Evolutionary conservation across 768 basidiomycete species (phyloP), one percentile per base, ranked within the genome.

Genomic region (Amanita fuliginea): DNA sequence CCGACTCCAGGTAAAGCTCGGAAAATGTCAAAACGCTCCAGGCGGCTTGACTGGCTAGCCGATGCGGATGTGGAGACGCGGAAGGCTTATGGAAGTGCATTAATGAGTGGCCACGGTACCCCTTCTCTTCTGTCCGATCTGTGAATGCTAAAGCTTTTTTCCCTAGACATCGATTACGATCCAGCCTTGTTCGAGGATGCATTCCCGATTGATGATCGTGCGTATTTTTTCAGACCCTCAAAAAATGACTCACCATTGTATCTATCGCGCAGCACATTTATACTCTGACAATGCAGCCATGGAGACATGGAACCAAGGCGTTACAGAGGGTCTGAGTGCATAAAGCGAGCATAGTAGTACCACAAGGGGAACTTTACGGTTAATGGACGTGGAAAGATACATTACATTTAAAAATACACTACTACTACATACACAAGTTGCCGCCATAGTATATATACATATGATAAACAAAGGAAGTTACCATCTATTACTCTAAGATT

Each of bases 21-120:
- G 42, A 24, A 39, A 45, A 11, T 32, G 40, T 42, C 49, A 52
- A 41, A 46, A 16, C 53, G 42, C 36, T 36, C 37, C 41, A 52
- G 42, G 47, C 35, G 32, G 49, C 39, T 54, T 22, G 24, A 39
- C 22, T 55, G 50, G 52, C 37, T 55, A 45, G 46, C 49, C 9
- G 30, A 40, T 42, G 36, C 19, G 21, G 57, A 59, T 50, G 39
- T 55, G 19, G 53, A 58, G 50, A 56, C 45, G 44, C 55, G 57
- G 11, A 57, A 42, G 44, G 57, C 57, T 34, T 52, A 57, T 46
- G 57, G 57, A 36, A 57, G 49, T 46, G 53, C 50, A 35, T 35
- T 59, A 39, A 56, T 57, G 55, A 43, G 53, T 54, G 57, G 57
- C 14, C 57, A 58, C 43, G 53, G 57, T 58, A 53, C 14, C 24